Percentiles rank a stretch among this genome's conserved stretches.
phyloP scores from a whole-genome alignment of 2,329 filamentous ascomycete species.

The Myotisia sp. region DNA sequence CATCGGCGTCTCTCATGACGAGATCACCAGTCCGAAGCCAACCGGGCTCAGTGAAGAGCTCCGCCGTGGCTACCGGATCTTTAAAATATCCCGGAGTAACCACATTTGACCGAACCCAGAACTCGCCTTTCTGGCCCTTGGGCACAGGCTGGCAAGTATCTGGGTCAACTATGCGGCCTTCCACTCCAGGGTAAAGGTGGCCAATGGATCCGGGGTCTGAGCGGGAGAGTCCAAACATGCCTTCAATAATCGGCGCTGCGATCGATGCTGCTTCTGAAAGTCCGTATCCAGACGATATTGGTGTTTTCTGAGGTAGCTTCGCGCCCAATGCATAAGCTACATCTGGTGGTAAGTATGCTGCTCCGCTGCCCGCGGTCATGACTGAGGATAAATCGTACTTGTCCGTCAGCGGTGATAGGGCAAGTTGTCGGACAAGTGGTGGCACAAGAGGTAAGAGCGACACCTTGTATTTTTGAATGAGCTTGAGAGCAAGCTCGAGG shows the following conservation, averaged over 20 bases:
- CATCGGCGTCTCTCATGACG: slow-evolving; percentile 8
- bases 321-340: slow-evolving; percentile 7
- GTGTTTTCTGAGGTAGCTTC: slow-evolving; percentile 7
- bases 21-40: slow-evolving; percentile 36
- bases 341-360: slow-evolving; percentile 9
- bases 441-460: slow-evolving; percentile 10
- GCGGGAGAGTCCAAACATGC: slow-evolving; percentile 9
- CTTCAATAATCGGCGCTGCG: slow-evolving; percentile 6
- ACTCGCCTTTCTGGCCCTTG: slow-evolving; percentile 27
- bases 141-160: slow-evolving; percentile 24
- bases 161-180: slow-evolving; percentile 29
- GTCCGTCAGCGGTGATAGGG: slow-evolving; percentile 7
- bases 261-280: slow-evolving; percentile 10
- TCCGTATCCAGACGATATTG: slow-evolving; percentile 7
- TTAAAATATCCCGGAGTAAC: slow-evolving; percentile 32
- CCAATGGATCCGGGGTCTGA: slow-evolving; percentile 21
- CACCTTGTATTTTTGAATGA: slow-evolving; percentile 9
- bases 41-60: slow-evolving; percentile 24
- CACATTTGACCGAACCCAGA: slow-evolving; percentile 34
- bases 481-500: slow-evolving; percentile 6
- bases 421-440: slow-evolving; percentile 8
- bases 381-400: slow-evolving; percentile 10
- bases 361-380: slow-evolving; percentile 5
- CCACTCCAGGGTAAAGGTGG: slow-evolving; percentile 26
- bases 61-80: slow-evolving; percentile 26